Percentiles rank a stretch among this genome's conserved stretches.
Conservation (phyloP, 2,329 filamentous ascomycete species). For the Aciculosporium take region DNA sequence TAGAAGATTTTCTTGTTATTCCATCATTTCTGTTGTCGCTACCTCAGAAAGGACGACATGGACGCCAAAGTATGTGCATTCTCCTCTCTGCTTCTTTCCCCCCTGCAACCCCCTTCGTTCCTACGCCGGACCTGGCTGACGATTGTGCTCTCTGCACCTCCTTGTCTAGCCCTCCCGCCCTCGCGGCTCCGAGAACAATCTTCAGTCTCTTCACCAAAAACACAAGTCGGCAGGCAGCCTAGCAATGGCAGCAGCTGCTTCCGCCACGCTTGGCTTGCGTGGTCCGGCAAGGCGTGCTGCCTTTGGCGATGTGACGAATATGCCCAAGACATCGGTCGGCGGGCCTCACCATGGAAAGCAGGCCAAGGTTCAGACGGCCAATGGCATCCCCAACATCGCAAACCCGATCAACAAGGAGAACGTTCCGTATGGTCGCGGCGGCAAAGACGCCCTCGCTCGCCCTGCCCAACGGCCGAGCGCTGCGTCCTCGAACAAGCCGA, state of each 20-base stretch:
- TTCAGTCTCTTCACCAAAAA: slow-evolving; percentile 51
- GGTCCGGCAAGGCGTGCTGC: slow-evolving; percentile 56
- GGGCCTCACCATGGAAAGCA: slow-evolving; percentile 22
- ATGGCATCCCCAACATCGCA: slow-evolving; percentile 12
- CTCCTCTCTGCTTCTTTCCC: background rate
- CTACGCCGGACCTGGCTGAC: background rate
- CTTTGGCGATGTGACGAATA: slow-evolving; percentile 74
- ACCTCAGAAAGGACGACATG: slow-evolving; percentile 1
- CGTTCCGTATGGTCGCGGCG: slow-evolving; percentile 9
- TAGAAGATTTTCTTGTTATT: background rate
- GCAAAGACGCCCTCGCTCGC: slow-evolving; percentile 23
- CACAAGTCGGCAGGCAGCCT: slow-evolving; percentile 66
- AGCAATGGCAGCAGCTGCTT: slow-evolving; percentile 13
- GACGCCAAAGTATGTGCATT: slow-evolving; percentile 6
- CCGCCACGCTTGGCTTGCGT: slow-evolving; percentile 17
- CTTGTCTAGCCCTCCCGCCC: slow-evolving; percentile 24
- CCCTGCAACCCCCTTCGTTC: background rate
- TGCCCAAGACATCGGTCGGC: slow-evolving; percentile 23
- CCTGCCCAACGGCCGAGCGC: slow-evolving; percentile 20
- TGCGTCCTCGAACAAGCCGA: slow-evolving; percentile 1
- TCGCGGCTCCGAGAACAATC: slow-evolving; percentile 40
- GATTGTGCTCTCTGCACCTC: background rate
- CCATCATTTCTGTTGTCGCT: background rate
- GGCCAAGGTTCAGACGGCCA: slow-evolving; percentile 16
- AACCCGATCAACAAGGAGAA: slow-evolving; percentile 32